Conservation (phyloP, 2,329 filamentous ascomycete genomes). For the Cladophialophora exuberans region DNA sequence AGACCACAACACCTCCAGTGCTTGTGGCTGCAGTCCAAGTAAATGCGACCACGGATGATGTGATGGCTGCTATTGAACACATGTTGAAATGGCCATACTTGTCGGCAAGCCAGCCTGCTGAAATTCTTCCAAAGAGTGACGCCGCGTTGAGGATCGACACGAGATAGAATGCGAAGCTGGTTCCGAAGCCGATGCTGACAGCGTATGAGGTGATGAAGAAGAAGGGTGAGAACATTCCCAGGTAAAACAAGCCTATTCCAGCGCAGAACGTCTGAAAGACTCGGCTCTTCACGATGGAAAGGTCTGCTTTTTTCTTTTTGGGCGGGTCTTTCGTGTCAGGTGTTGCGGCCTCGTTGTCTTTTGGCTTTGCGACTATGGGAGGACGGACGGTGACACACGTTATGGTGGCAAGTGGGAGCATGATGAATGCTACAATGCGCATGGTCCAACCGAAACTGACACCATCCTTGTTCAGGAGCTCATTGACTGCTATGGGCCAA, state of each 20-base stretch:
- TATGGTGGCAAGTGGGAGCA: constrained; percentile 49
- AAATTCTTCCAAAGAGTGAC: constrained; percentile 41
- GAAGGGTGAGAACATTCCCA: constrained; percentile 38
- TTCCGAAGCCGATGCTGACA: constrained; percentile 31
- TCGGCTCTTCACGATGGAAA: constrained; percentile 35
- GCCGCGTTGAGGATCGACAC: constrained; percentile 40
- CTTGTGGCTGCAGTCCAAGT: constrained; percentile 36
- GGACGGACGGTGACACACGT: constrained; percentile 37
- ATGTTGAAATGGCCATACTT: constrained; percentile 40
- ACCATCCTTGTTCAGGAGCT: constrained; percentile 49
- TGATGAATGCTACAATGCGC: constrained; percentile 56
- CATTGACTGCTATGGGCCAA: constrained; percentile 53
- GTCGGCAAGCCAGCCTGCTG: constrained; percentile 41
- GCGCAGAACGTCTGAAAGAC: constrained; percentile 32
- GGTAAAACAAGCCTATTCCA: constrained; percentile 32
- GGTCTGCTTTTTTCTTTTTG: constrained; percentile 34
- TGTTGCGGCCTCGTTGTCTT: background rate
- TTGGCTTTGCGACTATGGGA: constrained; percentile 1
- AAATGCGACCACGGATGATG: constrained; percentile 37
- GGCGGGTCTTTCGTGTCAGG: background rate
- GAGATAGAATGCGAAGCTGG: constrained; percentile 35
- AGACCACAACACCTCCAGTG: constrained; percentile 38
- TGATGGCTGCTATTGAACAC: constrained; percentile 31
- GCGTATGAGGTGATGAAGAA: constrained; percentile 40
- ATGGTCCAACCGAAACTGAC: constrained; percentile 59